Evolutionary conservation across 2,329 filamentous ascomycete species (phyloP), one percentile per base, ranked within the genome.

Genomic region (Plenodomus biglobosus): DNA sequence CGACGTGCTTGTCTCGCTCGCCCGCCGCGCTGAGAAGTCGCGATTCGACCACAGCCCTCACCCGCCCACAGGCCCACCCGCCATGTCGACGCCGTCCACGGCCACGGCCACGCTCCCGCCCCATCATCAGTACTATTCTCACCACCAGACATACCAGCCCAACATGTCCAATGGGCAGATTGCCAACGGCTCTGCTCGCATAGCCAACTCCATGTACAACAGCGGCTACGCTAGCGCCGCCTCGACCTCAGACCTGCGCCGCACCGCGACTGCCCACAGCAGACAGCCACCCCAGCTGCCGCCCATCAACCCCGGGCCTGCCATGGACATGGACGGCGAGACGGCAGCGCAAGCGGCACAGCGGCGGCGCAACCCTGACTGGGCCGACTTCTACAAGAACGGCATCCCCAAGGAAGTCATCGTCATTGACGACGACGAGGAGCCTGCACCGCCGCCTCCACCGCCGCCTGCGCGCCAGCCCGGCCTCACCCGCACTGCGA

Each of bases 381-480:
- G 73, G 73, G 59, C 59, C 46, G 70, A 73, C 54, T 75, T 75
- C 54, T 75, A 75, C 62, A 72, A 71, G 52, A 73, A 75, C 54
- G 73, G 73, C 52, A 56, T 74, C 44, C 77, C 77, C 17, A 73
- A 75, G 45, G 77, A 80, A 59, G 74, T 80, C 59, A 80, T 80
- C 56, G 75, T 78, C 43, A 80, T 80, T 42, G 77, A 79, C 64
- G 77, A 79, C 58, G 76, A 78, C 57, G 72, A 71, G 44, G 70
- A 71, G 38, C 70, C 62, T 10, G 42, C 48, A 22, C 53, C 56
- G 17, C 59, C 50, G 21, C 60, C n/a, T n/a, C n/a, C 47, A 16
- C 57, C 51, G 30, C 60, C 48, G 15, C 56, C 51, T 34, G 55
- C 61, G 22, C 67, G 58, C 36, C 61, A 56, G 39, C 55, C 59